Evolutionary conservation across 202 grass and related monocot species (phyloP).

Genomic region (Hordeum pubiflorum): DNA sequence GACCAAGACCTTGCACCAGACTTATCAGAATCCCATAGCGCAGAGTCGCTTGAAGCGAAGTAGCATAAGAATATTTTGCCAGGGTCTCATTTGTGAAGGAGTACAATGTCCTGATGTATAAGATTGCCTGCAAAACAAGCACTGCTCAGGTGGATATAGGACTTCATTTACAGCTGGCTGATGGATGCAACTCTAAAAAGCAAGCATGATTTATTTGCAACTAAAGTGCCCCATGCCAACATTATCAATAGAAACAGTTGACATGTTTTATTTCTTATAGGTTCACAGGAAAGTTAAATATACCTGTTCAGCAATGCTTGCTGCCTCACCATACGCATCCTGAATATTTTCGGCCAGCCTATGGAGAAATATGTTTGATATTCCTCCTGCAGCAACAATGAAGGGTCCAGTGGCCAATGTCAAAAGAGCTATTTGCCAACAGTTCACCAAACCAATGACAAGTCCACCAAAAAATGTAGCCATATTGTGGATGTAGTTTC

Average conservation of each 20-base stretch:
- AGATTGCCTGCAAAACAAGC: slow-evolving; percentile 68
- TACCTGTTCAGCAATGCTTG: slow-evolving; percentile 98
- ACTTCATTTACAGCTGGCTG: not conserved
- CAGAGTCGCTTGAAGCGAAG: slow-evolving; percentile 90
- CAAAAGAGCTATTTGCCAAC: slow-evolving; percentile 92
- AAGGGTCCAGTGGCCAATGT: slow-evolving; percentile 89
- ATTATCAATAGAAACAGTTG: not conserved
- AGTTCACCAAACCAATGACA: slow-evolving; percentile 86
- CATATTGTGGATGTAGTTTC: slow-evolving; percentile 99
- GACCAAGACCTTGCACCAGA: slow-evolving; percentile 93
- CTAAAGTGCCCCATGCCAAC: not conserved
- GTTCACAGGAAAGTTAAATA: not conserved
- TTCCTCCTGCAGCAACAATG: slow-evolving; percentile 97
- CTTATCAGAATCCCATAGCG: slow-evolving; percentile 96
- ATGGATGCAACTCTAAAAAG: not conserved
- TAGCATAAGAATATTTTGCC: slow-evolving; percentile 97
- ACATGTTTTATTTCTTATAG: not conserved
- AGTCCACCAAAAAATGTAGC: slow-evolving; percentile 93
- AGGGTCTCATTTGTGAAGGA: slow-evolving; percentile 93
- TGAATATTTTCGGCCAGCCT: slow-evolving; percentile 99
- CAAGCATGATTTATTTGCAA: slow-evolving; percentile 7
- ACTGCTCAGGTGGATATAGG: not conserved
- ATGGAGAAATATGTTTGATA: slow-evolving; percentile 99
- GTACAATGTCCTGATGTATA: slow-evolving; percentile 82
- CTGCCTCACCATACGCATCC: slow-evolving; percentile 96